phyloP scores from a whole-genome alignment of 495 filamentous ascomycete genomes.

The Aspergillus mulundensis region DNA sequence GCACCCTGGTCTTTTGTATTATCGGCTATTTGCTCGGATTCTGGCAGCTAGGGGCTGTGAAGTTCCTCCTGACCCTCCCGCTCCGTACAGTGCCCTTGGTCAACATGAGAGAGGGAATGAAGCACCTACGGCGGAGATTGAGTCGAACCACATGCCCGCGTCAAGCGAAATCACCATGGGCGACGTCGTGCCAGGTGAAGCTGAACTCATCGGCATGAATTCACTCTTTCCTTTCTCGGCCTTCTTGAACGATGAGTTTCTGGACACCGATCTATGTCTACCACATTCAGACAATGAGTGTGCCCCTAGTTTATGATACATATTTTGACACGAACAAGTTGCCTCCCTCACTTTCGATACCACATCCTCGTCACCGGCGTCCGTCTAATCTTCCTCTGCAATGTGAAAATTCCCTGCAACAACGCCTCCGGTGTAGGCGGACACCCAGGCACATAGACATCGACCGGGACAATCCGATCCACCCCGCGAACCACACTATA shows the following conservation, averaged over 20 bases:
- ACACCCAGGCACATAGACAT: slow-evolving; percentile 91
- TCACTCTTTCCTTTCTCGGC: slow-evolving; percentile 2
- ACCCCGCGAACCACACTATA: slow-evolving; percentile 90
- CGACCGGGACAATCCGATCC: slow-evolving; percentile 90
- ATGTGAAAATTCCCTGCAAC: slow-evolving; percentile 81
- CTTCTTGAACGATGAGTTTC: background rate
- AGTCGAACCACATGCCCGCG: no score
- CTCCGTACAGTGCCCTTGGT: no score
- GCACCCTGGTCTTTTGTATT: slow-evolving; percentile 1
- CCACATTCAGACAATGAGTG: background rate
- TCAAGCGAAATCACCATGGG: background rate
- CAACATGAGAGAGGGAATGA: no score
- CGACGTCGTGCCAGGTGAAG: background rate
- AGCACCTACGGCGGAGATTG: background rate
- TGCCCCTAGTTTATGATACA: background rate
- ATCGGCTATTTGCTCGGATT: slow-evolving; percentile 7
- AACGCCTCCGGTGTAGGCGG: slow-evolving; percentile 61
- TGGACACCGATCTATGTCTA: background rate
- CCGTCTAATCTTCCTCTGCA: slow-evolving; percentile 83
- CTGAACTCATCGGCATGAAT: background rate
- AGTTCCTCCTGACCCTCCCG: background rate
- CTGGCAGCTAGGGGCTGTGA: background rate
- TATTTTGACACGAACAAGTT: background rate
- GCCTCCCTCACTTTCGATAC: slow-evolving; percentile 21
- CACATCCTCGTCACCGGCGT: slow-evolving; percentile 52